phyloP scores from a whole-genome alignment of 495 filamentous ascomycete species.

The Aspergillus nidulans region DNA sequence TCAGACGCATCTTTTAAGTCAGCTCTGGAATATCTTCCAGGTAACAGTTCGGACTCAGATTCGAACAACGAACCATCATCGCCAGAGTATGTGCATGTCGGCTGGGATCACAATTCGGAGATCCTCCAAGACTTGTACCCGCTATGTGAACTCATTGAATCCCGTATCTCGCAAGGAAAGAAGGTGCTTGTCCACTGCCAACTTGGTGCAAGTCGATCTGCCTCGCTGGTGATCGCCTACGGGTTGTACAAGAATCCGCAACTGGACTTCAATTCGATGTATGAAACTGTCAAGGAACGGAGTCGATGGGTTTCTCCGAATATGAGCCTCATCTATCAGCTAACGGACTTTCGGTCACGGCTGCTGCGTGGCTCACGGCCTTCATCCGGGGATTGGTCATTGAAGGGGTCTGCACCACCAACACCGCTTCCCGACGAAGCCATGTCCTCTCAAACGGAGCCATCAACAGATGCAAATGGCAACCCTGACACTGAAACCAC shows the following conservation, averaged over 20 bases:
- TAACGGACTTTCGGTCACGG: conserved; percentile 72
- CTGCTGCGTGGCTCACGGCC: conserved; percentile 41
- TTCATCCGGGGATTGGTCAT: conserved; percentile 33
- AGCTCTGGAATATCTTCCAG: conserved; percentile 55
- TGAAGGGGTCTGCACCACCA: conserved; percentile 36
- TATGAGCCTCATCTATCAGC: conserved; percentile 95
- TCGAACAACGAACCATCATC: conserved; percentile 34
- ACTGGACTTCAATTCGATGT: conserved; percentile 87
- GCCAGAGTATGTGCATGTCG: conserved; percentile 93
- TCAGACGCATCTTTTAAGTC: conserved; percentile 69
- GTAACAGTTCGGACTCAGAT: conserved; percentile 54
- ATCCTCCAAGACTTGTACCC: conserved; percentile 80
- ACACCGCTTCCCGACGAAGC: conserved; percentile 20
- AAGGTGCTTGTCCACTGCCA: conserved; percentile 92
- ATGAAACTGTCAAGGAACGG: conserved; percentile 80
- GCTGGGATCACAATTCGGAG: conserved; percentile 97
- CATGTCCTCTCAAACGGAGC: conserved; percentile 2
- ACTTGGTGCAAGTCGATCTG: conserved; percentile 90
- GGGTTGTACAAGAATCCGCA: conserved; percentile 87
- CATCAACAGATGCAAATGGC: not conserved
- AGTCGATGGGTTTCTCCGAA: conserved; percentile 97
- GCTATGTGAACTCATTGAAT: conserved; percentile 85
- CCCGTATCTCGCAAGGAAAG: conserved; percentile 71
- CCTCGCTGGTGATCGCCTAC: conserved; percentile 95
- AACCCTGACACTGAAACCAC: conserved; percentile 16